phyloP scores from a whole-genome alignment of 1,139 yeast species.

The Scheffersomyces titani region DNA sequence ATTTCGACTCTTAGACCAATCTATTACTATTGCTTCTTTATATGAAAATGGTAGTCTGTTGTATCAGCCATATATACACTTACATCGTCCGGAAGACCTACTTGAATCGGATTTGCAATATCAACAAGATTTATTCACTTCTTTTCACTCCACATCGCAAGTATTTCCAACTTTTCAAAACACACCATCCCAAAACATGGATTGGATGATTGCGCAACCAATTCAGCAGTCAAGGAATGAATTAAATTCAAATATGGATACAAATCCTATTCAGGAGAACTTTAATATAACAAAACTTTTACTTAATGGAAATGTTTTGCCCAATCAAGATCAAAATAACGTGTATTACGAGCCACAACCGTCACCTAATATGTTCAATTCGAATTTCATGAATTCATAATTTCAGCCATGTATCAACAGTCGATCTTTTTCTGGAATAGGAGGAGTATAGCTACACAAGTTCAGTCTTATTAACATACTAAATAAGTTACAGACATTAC shows the following conservation, averaged over 20 bases:
- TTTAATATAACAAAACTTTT: conserved; percentile 24
- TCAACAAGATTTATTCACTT: conserved; percentile 25
- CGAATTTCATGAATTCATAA: too few species aligned
- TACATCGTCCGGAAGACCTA: conserved; percentile 33
- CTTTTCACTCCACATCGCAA: conserved; percentile 5
- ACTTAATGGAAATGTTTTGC: conserved; percentile 15
- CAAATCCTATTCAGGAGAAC: conserved; percentile 20
- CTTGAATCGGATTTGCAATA: conserved; percentile 34
- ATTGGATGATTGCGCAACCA: neutral
- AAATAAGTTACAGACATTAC: too few species aligned
- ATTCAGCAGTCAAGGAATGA: neutral
- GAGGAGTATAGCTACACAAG: too few species aligned
- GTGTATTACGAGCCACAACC: too few species aligned
- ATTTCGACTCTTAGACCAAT: conserved; percentile 38
- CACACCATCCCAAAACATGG: conserved; percentile 3
- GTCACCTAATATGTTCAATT: too few species aligned
- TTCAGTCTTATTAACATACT: too few species aligned
- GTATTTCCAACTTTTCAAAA: conserved; percentile 2
- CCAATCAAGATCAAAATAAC: too few species aligned
- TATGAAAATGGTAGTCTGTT: conserved; percentile 32
- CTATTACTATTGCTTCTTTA: conserved; percentile 43
- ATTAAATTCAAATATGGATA: conserved; percentile 10
- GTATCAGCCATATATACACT: conserved; percentile 35
- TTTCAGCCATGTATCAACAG: too few species aligned
- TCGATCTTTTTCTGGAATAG: too few species aligned